These are phyloP conservation scores for Xylaria sp. DNA, from an alignment of 2,329 filamentous ascomycete genomes.

Conservation along the genomic window DNA sequence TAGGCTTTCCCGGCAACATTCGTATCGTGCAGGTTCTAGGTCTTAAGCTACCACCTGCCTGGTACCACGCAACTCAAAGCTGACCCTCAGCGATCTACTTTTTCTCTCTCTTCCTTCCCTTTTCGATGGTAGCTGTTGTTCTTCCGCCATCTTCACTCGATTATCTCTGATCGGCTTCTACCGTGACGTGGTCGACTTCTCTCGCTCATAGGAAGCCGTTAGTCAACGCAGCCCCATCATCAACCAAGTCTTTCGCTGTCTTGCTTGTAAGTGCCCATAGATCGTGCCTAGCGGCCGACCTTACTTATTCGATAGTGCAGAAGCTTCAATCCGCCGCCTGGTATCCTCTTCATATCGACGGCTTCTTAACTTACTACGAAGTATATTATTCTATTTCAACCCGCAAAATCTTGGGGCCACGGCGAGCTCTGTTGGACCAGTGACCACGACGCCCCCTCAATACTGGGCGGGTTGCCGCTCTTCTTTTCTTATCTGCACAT, in stretches of 20 bases:
- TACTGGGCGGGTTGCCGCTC: constrained; percentile 28
- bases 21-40: constrained; percentile 23
- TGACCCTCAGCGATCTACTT: constrained; percentile 16
- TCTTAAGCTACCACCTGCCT: constrained; percentile 30
- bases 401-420: background rate
- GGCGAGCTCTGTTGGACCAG: background rate
- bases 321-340: background rate
- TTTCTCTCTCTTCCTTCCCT: constrained; percentile 7
- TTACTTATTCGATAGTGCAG: background rate
- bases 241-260: constrained; percentile 14
- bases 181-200: constrained; percentile 17
- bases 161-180: constrained; percentile 1
- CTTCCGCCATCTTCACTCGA: constrained; percentile 11
- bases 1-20: constrained; percentile 23
- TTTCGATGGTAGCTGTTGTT: background rate
- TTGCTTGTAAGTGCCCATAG: constrained; percentile 15
- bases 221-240: constrained; percentile 11
- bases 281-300: background rate
- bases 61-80: constrained; percentile 19
- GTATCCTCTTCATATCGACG: background rate
- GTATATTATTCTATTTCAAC: background rate
- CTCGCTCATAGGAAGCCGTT: constrained; percentile 24
- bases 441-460: constrained; percentile 12
- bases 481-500: constrained; percentile 8
- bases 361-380: background rate